These are phyloP conservation scores for Ceratocystis smalleyi DNA, from an alignment of 2,329 filamentous ascomycete species.

Conservation along the genomic window DNA sequence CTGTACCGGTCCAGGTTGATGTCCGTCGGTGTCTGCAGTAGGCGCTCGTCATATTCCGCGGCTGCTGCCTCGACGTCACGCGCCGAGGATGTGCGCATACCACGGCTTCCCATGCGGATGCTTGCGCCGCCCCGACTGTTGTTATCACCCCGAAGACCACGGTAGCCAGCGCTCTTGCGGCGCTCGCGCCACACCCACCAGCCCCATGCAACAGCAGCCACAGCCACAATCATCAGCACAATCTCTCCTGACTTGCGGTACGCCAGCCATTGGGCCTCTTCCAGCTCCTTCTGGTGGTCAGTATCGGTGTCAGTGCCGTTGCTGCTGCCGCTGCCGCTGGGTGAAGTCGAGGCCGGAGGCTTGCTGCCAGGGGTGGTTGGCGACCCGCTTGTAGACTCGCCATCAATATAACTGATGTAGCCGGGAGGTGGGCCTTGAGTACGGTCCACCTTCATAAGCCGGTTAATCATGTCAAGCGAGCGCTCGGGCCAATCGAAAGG, in stretches of 20 bases:
- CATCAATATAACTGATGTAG: slow-evolving; percentile 52
- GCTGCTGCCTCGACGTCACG: slow-evolving; percentile 48
- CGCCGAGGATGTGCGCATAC: slow-evolving; percentile 16
- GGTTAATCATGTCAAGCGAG: slow-evolving; percentile 88
- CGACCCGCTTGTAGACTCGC: slow-evolving; percentile 38
- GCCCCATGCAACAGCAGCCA: slow-evolving; percentile 60
- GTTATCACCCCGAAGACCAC: slow-evolving; percentile 29
- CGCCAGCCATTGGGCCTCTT: slow-evolving; percentile 73
- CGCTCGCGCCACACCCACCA: slow-evolving; percentile 52
- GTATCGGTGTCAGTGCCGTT: slow-evolving; percentile 40
- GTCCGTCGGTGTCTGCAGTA: slow-evolving; percentile 33
- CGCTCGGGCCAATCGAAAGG: slow-evolving; percentile 83
- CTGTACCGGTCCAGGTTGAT: slow-evolving; percentile 36
- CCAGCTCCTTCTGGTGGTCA: slow-evolving; percentile 54
- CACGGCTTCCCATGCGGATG: slow-evolving; percentile 20
- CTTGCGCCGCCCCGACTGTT: slow-evolving; percentile 22
- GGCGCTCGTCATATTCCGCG: slow-evolving; percentile 47
- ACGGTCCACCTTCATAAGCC: slow-evolving; percentile 89
- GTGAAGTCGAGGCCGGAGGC: slow-evolving; percentile 40
- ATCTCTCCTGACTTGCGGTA: slow-evolving; percentile 80
- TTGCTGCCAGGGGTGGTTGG: slow-evolving; percentile 47
- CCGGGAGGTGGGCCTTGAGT: slow-evolving; percentile 62
- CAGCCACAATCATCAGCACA: slow-evolving; percentile 64
- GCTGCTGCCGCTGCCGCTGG: slow-evolving; percentile 37
- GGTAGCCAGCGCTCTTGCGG: slow-evolving; percentile 39